Base-by-base conservation (phyloP, 2,329 filamentous ascomycete species). In the Sclerotinia nivalis region DNA sequence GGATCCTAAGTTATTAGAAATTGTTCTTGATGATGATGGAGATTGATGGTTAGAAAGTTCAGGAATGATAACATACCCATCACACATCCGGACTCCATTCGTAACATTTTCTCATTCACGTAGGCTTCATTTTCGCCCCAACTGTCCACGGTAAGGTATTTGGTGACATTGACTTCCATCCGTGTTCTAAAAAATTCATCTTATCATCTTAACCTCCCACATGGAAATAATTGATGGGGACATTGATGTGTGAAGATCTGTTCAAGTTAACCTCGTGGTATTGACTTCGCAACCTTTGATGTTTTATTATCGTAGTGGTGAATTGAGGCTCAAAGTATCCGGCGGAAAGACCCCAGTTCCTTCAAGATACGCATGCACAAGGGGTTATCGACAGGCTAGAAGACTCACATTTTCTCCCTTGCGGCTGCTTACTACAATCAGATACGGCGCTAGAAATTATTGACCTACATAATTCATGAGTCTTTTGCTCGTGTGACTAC, bases 1-100 rank as follows among this genome's bases (percentile, higher is more conserved):
- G 54, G 89, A 96, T 79, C 85, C 88, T 66, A 84, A 83, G 71
- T 81, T 97, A 72, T 84, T 87, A 70, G 86, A 88, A 65, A 83
- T 95, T 71, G 92, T 97, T 37, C 83, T 96, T 72, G 93, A 92
- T 76, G 81, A 84, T 15, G 88, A 90, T 66, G 82, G 81, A 61
- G 81, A 86, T 69, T 34, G 81, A 83, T 71, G 31, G 58, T 18
- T 28, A 37, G 61, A 45, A 22, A 52, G 4, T 49, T 55, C 20
- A 28, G 28, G 43, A 5, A 45, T 20, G 18, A 20, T 20, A 18
- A 66, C 40, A 6, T 25, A 43, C 9, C 15, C 6, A 56, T 28
- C 9, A 52, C 13, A 25, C 34, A 52, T 37, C n/a, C 9, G 9
- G 28, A 22, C 31, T 25, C n/a, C n/a, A 15, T 20, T 13, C n/a